phyloP scores from a whole-genome alignment of 1,139 yeast species.

The Sugiyamaella neomexicana region DNA sequence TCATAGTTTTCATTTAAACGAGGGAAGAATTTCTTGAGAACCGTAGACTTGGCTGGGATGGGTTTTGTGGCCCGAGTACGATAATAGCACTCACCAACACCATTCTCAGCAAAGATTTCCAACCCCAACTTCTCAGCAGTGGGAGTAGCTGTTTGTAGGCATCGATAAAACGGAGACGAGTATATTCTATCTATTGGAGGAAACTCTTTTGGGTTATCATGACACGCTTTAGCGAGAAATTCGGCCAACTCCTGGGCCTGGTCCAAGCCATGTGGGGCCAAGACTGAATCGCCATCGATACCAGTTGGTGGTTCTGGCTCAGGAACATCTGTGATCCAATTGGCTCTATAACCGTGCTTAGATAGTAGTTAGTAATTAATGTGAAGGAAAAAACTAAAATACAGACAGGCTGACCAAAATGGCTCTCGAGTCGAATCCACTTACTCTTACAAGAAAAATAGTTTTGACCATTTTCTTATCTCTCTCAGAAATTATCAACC shows the following conservation, averaged over 20 bases:
- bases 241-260: conserved; percentile 76
- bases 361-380: conserved; percentile 1
- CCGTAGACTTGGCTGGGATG: conserved; percentile 52
- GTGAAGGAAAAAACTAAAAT: not conserved
- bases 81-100: conserved; percentile 52
- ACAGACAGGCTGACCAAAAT: not conserved
- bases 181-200: conserved; percentile 57
- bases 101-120: conserved; percentile 65
- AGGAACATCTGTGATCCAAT: conserved; percentile 61
- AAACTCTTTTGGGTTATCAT: conserved; percentile 41
- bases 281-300: conserved; percentile 75
- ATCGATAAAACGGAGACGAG: conserved; percentile 85
- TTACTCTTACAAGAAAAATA: conserved; percentile 29
- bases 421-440: not conserved
- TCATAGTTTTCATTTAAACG: conserved; percentile 44
- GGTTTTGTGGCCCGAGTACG: conserved; percentile 38
- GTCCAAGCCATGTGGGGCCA: conserved; percentile 75
- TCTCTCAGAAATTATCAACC: too few species aligned
- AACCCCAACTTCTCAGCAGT: conserved; percentile 56
- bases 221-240: conserved; percentile 40
- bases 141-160: conserved; percentile 79
- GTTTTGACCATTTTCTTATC: conserved; percentile 27
- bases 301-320: conserved; percentile 69
- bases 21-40: conserved; percentile 54
- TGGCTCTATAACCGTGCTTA: conserved; percentile 78